A percentile compares a stretch with the other conserved stretches of the same genome.
Conservation (phyloP, 345 rosid species). For the Eucalyptus fibrosa region DNA sequence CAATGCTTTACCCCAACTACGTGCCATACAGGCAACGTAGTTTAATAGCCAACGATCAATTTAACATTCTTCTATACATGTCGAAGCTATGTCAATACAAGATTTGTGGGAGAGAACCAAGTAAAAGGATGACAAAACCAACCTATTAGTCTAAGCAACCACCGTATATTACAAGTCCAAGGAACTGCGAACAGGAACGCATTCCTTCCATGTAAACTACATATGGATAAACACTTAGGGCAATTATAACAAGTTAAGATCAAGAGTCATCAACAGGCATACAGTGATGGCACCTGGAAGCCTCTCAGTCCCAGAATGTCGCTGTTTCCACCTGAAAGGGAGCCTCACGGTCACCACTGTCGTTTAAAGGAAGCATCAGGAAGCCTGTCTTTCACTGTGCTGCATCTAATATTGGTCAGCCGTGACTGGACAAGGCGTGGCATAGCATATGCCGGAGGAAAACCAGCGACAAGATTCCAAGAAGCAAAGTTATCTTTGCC, state of each 20-base stretch:
- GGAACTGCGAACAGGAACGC: neutral
- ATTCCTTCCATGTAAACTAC: neutral
- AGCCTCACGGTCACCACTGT: neutral
- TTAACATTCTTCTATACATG: neutral
- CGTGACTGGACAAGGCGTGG: neutral
- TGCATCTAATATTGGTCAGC: neutral
- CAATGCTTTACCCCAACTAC: neutral
- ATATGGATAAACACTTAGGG: neutral
- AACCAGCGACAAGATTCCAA: neutral
- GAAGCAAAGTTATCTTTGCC: neutral
- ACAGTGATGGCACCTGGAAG: neutral
- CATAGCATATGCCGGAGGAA: neutral
- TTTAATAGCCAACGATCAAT: neutral
- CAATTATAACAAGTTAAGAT: neutral
- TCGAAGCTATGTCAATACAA: neutral
- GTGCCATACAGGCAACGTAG: neutral
- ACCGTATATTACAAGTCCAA: neutral
- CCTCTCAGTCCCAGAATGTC: neutral
- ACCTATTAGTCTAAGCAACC: neutral
- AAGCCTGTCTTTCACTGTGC: neutral
- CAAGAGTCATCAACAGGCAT: neutral
- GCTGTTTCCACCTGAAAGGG: neutral
- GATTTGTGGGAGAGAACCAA: neutral
- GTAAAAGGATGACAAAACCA: neutral
- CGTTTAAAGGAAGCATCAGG: neutral